Percentiles rank a stretch among this genome's conserved stretches.
These are phyloP conservation scores for Penicillium sp. DNA, from an alignment of 2,329 filamentous ascomycete genomes.

Conservation along the genomic window DNA sequence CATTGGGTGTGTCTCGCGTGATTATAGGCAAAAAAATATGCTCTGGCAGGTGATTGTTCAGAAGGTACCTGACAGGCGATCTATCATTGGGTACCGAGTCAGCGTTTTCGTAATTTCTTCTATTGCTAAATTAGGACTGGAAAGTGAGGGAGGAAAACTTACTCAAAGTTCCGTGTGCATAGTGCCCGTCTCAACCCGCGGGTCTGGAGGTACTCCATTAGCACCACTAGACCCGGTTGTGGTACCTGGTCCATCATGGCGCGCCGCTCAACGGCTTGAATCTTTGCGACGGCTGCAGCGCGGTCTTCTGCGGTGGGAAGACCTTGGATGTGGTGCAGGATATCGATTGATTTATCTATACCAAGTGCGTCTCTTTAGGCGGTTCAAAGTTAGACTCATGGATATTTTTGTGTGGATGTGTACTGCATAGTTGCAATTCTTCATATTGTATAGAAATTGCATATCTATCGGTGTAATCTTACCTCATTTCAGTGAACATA, in stretches of 20 bases:
- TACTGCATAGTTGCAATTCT: not conserved
- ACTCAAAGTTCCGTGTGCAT: conserved; percentile 92
- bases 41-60: conserved; percentile 70
- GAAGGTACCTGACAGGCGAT: conserved; percentile 44
- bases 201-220: conserved; percentile 80
- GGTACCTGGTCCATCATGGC: conserved; percentile 80
- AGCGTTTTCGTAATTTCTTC: not conserved
- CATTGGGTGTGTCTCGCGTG: conserved; percentile 71
- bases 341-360: conserved; percentile 74
- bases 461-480: conserved; percentile 12
- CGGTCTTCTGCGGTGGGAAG: conserved; percentile 63
- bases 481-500: conserved; percentile 91
- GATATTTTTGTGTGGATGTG: not conserved
- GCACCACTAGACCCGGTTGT: conserved; percentile 72
- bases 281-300: conserved; percentile 66
- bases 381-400: not conserved
- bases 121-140: not conserved
- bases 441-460: not conserved
- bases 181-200: conserved; percentile 73
- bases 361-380: conserved; percentile 56
- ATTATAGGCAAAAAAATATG: conserved; percentile 75
- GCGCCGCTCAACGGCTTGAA: conserved; percentile 75
- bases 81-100: conserved; percentile 19
- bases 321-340: conserved; percentile 81
- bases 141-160: conserved; percentile 14